Base-by-base conservation (phyloP, 345 rosid genomes). In the Euphorbia peplus region DNA sequence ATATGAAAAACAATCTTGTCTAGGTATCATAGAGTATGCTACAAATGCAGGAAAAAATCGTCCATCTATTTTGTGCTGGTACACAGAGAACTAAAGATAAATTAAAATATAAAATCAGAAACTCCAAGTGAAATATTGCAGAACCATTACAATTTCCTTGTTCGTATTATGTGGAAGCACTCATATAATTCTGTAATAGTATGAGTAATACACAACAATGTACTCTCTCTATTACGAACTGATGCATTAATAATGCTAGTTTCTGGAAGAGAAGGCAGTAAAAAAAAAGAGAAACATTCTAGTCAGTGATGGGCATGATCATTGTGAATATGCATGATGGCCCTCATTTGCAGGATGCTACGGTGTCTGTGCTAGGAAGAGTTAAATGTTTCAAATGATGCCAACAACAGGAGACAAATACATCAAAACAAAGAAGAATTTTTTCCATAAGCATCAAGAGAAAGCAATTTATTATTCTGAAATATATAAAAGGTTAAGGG, bases 401-500 rank as follows among this genome's bases (percentile, higher is more conserved):
- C 25, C n/a, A 41, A 59, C 16, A 8, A 69, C 46, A 50, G 52
- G 55, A 51, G 52, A 70, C 35, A 22, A 55, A 60, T 64, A 41
- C 19, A 42, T 42, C 60, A 60, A 21, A 61, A 60, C n/a, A 41
- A 11, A 37, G 54, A 64, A 26, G 21, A 48, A 48, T 15, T 15
- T 6, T 22, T 11, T 22, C 60, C 52, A 3, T 25, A n/a, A n/a
- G 4, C 26, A n/a, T 58, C 28, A 70, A 60, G 4, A 75, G 10
- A 24, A 13, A 66, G 30, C 46, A 42, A 64, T 66, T 64, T 56
- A 19, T 50, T 41, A 15, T 64, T 25, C 53, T 46, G 39, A 19
- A 68, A 29, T 42, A 63, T 32, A 55, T 48, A 65, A 61, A 70
- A 75, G 63, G 71, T 58, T 55, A 75, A 73, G 62, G 28, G 73